Base-by-base conservation (phyloP, 371 early-diverging fungal genomes). In the Syncephalastrum racemosum region DNA sequence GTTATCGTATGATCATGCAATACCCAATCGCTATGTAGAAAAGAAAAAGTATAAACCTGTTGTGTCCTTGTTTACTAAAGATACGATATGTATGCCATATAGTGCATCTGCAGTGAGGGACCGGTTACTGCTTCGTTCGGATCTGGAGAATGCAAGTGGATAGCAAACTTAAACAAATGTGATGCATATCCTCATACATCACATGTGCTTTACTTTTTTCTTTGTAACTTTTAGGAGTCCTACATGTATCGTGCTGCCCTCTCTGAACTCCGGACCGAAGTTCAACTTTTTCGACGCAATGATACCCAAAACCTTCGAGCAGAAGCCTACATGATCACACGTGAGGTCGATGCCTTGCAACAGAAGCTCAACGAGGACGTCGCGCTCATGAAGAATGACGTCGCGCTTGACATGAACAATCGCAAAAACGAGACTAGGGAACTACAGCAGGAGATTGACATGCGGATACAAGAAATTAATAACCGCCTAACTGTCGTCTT, bases 331-430 rank as follows among this genome's bases (percentile, higher is more conserved):
- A 57, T 71, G 0, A 86, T 94, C n/a, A 79, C 85, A 50, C 79
- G 93, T 20, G 93, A 93, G 54, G 82, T 95, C 6, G 93, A 94
- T 50, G 70, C 80, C 0, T 53, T 95, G 63, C 82, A 79, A 31
- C 92, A 91, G 48, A 77, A 81, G 42, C 68, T 92, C 18, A 79
- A 83, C 14, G 95, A 96, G 54, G 85, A 88, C 31, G 77, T 92
- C 15, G 81, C 86, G 1, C 81, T 80, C 27, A 69, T 96, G 73
- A 91, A 93, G 67, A 82, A 88, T 7, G 94, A 95, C 18, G 87
- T 96, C 36, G 82, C 87, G 16, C 85, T 96, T 64, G 97, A 97
- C 64, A 67, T 97, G 76, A 94, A 94, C 66, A 90, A 89, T 61
- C 86, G 90, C 62, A 92, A 92, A 62, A 84, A 93, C 36, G 97